Evolutionary conservation across 2,329 filamentous ascomycete genomes (phyloP).

Genomic region (Pestalotiopsis fici): DNA sequence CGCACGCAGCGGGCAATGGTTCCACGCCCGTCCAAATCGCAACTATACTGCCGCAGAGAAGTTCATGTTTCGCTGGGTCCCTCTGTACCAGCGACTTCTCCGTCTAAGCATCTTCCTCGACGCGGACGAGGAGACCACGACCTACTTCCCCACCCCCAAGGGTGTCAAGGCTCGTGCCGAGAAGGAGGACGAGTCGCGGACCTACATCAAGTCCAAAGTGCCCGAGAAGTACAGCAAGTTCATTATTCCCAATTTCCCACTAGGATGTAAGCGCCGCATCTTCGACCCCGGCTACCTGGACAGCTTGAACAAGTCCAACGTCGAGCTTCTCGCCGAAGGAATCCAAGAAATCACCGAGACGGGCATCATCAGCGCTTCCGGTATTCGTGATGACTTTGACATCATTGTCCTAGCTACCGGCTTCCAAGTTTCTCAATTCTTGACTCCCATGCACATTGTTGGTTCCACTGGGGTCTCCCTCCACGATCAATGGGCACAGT

Average conservation of each 20-base stretch:
- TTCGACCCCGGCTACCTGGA: conserved; percentile 34
- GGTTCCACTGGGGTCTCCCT: conserved; percentile 21
- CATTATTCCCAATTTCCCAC: conserved; percentile 30
- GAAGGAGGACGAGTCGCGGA: conserved; percentile 12
- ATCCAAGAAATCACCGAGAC: conserved; percentile 25
- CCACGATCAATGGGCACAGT: conserved; percentile 26
- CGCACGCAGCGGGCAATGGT: conserved; percentile 25
- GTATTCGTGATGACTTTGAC: conserved; percentile 22
- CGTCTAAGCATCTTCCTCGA: conserved; percentile 22
- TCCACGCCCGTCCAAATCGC: conserved; percentile 22
- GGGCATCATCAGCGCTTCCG: conserved; percentile 22
- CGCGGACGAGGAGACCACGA: conserved; percentile 19
- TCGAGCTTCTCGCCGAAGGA: conserved; percentile 27
- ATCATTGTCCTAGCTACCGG: conserved; percentile 28
- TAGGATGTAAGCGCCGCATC: conserved; percentile 37
- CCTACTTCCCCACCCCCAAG: conserved; percentile 10
- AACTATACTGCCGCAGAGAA: conserved; percentile 17
- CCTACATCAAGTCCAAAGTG: conserved; percentile 26
- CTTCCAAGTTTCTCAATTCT: conserved; percentile 24
- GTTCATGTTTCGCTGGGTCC: conserved; percentile 21
- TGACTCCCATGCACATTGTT: conserved; percentile 26
- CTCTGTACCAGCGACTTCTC: conserved; percentile 18
- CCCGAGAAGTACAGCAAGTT: conserved; percentile 28
- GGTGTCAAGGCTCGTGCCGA: conserved; percentile 12
- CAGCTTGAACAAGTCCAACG: conserved; percentile 27